Evolutionary conservation across 805 yeast genomes (phyloP).

Genomic region (Candida sonorensis): DNA sequence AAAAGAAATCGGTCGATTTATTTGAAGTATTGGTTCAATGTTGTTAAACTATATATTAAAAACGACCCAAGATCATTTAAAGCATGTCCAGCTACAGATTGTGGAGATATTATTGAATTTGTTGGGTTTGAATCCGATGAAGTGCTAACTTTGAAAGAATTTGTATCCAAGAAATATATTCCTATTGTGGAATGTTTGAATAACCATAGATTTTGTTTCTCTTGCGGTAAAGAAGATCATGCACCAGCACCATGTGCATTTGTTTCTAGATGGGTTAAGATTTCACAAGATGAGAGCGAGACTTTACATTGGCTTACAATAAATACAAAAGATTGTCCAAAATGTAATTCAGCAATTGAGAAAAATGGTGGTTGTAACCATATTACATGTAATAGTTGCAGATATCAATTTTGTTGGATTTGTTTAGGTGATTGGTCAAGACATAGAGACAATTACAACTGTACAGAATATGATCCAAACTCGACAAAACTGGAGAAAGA

Average conservation of each 20-base stretch:
- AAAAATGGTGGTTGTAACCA: conserved; percentile 97
- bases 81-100: conserved; percentile 87
- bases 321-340: conserved; percentile 82
- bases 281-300: conserved; percentile 82
- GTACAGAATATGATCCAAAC: too few relatives aligned
- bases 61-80: conserved; percentile 40
- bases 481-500: too few relatives aligned
- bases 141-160: conserved; percentile 21
- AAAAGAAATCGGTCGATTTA: conserved; percentile 21
- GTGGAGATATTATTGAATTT: conserved; percentile 47
- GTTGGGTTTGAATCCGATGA: conserved; percentile 27
- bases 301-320: conserved; percentile 82
- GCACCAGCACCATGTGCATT: conserved; percentile 76
- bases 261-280: conserved; percentile 64
- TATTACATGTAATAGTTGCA: conserved; percentile 81
- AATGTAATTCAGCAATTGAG: conserved; percentile 73
- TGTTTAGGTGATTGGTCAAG: conserved; percentile 70
- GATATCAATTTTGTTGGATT: conserved; percentile 87
- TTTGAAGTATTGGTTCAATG: conserved; percentile 34
- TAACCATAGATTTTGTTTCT: conserved; percentile 70
- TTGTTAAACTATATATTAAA: conserved; percentile 46
- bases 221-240: conserved; percentile 72
- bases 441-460: conserved; percentile 64
- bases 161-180: conserved; percentile 25
- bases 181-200: conserved; percentile 67